These are phyloP conservation scores for Mycena indigotica DNA, from an alignment of 768 basidiomycete species.

Conservation along the genomic window DNA sequence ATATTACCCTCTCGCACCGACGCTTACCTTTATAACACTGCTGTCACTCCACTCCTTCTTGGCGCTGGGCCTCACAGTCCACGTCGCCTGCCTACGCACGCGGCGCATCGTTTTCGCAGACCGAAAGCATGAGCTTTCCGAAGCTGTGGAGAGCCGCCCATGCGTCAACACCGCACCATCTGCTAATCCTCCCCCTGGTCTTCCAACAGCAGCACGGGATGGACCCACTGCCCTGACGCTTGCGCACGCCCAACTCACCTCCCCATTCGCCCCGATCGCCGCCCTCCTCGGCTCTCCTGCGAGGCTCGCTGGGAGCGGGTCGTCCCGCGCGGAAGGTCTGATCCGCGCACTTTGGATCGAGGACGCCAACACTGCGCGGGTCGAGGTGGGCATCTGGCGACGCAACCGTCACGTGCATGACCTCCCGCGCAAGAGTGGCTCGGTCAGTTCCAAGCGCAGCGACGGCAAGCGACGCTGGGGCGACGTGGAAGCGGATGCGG, in stretches of 20 bases:
- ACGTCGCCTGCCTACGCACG: constrained; percentile 11
- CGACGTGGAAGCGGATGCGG: constrained; percentile 4
- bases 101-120: constrained; percentile 4
- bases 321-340: not conserved
- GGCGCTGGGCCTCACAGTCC: constrained; percentile 5
- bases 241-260: not conserved
- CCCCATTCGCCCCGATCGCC: constrained; percentile 11
- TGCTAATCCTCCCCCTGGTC: no score
- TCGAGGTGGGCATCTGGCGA: constrained; percentile 22
- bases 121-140: not conserved
- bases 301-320: not conserved
- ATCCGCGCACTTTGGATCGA: constrained; percentile 11
- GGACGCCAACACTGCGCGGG: constrained; percentile 18
- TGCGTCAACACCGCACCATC: no score
- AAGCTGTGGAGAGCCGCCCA: not conserved
- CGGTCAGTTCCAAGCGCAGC: not conserved
- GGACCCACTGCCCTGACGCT: constrained; percentile 6
- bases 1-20: constrained; percentile 20
- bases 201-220: no score
- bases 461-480: constrained; percentile 10
- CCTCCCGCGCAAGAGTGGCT: no score
- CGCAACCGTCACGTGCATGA: no score
- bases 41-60: constrained; percentile 18
- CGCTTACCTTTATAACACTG: constrained; percentile 8
- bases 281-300: constrained; percentile 9